Base-by-base conservation (phyloP, 139 green algal species). In the Picochlorum sp. region DNA sequence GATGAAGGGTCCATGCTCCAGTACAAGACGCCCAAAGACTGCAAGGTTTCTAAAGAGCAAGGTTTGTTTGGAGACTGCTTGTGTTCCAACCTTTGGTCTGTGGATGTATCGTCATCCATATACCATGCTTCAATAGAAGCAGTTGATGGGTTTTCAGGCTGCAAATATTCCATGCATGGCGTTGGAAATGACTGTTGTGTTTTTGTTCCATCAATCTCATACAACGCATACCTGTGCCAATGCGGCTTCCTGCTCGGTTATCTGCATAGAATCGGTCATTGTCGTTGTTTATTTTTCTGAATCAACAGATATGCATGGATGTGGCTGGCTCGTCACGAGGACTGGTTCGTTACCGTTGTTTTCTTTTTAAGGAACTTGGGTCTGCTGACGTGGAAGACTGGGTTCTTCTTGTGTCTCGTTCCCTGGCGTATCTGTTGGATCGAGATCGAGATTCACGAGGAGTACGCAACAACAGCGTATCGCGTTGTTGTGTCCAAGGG, bases 91-190 rank as follows among this genome's bases (percentile, higher is more conserved):
- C 86, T 73, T 68, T 96, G 89, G 63, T 96, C 89, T 16, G 75
- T 70, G 0, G 68, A 57, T 0, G 62, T 74, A 45, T 86, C 72
- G 15, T 54, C 47, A 26, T 94, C 87, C 89, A 96, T 96, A 72
- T 92, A 94, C 88, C 88, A 95, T 0, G 85, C 82, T 49, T 95
- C 73, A 2, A 95, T 59, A 7, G 59, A 74, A 23, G n/a, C 60
- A 11, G 75, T 72, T 20, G 77, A 55, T 1, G 62, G 21, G 16
- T 64, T 9, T n/a, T 90, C 66, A 7, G 86, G 83, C 85, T 92
- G 77, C 75, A 23, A 21, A 63, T 57, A 38, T 28, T 30, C 18
- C 24, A 58, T 13, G 11, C 15, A 54, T 21, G 28, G 28, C 28
- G 28, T 30, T 30, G 28, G 28, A 30, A 30, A 7, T 30, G 28